Conservation (phyloP, 345 rosid genomes). For the Raphanus sativus region DNA sequence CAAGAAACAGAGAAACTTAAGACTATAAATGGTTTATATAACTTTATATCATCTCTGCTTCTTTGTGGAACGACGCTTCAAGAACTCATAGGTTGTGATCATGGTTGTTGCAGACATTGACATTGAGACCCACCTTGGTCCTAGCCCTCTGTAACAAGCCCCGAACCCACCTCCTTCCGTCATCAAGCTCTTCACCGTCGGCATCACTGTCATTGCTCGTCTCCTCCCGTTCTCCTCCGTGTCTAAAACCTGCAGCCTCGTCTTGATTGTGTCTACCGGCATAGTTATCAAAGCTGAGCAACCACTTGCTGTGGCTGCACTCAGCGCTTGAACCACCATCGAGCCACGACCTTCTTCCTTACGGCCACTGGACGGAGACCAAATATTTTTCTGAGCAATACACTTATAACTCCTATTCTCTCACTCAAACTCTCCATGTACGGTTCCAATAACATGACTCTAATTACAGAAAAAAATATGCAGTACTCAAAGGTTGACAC, state of each 20-base stretch:
- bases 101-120: slow-evolving; percentile 84
- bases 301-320: slow-evolving; percentile 52
- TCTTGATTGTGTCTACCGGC: too few species aligned
- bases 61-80: slow-evolving; percentile 77
- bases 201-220: slow-evolving; percentile 56
- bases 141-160: slow-evolving; percentile 85
- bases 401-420: too few species aligned
- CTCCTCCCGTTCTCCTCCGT: slow-evolving; percentile 62
- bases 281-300: too few species aligned
- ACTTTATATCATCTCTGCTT: slow-evolving; percentile 29
- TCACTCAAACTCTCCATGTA: too few species aligned
- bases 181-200: slow-evolving; percentile 56
- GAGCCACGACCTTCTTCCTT: slow-evolving; percentile 41
- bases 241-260: slow-evolving; percentile 39
- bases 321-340: slow-evolving; percentile 61
- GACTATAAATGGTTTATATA: neutral
- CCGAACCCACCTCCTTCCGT: slow-evolving; percentile 68
- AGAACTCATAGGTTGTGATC: slow-evolving; percentile 85
- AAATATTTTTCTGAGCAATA: slow-evolving; percentile 49
- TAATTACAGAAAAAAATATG: too few species aligned
- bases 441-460: too few species aligned
- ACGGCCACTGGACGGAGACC: slow-evolving; percentile 48
- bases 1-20: too few species aligned
- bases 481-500: too few species aligned
- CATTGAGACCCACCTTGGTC: slow-evolving; percentile 96